Percentiles rank a stretch among this genome's conserved stretches.
Conservation (phyloP, 106 monocot species). For the Dioscorea dumetorum region DNA sequence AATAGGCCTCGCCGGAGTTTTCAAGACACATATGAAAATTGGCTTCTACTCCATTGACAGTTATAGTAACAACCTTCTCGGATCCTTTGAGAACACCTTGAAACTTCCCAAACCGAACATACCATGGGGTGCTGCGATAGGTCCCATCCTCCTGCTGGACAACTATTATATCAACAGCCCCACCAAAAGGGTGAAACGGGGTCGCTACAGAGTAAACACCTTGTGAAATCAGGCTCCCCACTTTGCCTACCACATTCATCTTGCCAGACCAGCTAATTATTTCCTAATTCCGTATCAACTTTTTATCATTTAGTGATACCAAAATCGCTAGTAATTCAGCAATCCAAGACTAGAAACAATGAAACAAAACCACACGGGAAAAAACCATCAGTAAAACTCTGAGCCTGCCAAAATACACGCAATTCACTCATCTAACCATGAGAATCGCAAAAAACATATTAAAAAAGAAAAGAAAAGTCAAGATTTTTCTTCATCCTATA, state of each 20-base stretch:
- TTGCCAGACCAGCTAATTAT: constrained; percentile 6
- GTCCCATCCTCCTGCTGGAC: constrained; percentile 93
- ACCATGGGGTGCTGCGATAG: constrained; percentile 94
- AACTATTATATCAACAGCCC: constrained; percentile 88
- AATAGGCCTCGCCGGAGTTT: constrained; percentile 90
- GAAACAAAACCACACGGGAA: no score
- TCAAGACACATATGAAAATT: constrained; percentile 91
- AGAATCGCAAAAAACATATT: no score
- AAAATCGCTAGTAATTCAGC: no score
- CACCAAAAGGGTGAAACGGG: constrained; percentile 95
- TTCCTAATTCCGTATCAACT: no score
- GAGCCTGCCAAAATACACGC: no score
- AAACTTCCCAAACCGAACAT: constrained; percentile 94
- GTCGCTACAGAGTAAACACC: constrained; percentile 97
- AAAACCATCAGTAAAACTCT: no score
- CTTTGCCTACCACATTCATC: constrained; percentile 90
- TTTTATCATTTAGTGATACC: no score
- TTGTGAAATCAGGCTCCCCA: constrained; percentile 84
- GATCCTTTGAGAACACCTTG: constrained; percentile 88
- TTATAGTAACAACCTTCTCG: constrained; percentile 78
- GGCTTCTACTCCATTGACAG: constrained; percentile 77
- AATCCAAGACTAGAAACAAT: no score
- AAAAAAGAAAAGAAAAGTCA: no score
- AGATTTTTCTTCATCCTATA: no score
- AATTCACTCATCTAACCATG: no score